Evolutionary conservation across 1,139 yeast species (phyloP), one percentile per base, ranked within the genome.

Genomic region (Suhomyces bribrorum): DNA sequence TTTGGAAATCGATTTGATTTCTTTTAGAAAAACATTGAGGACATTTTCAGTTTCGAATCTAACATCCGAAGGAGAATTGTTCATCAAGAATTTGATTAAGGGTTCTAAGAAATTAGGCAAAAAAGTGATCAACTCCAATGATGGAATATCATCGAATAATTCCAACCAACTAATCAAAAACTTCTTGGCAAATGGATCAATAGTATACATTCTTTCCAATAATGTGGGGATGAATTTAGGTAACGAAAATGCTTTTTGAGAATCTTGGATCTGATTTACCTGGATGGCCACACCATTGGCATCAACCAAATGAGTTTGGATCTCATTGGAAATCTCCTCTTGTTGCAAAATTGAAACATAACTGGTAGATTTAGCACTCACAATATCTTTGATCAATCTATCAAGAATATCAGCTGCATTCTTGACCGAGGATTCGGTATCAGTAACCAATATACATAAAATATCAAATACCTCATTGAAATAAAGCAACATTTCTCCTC

Each of bases 391-490:
- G 48, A 92, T 81, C 48, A 94, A 73, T 29, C 97, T 63, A 62
- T 94, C 97, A 48, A 94, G 75, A 34, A 94, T 75, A 60, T 92
- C 97, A 3, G 98, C 97, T 5, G 97, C 99, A 53, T 90, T 92
- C 56, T 90, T 87, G 17, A 92, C 97, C 23, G 95, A 84, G 24
- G 86, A 81, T 52, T 92, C 98, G 7, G 88, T 75, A 58, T 94
- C 99, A 1, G 97, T 90, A 11, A 95, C 92, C 44, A 92, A 75
- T 37, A 83, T 83, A 59, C 97, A 89, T 41, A 92, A 71, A 15
- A 90, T 94, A 56, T 94, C 98, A 59, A 94, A 94, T 2, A 90
- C 83, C 61, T 92, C 97, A 60, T 92, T 94, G 68, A 92, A 92
- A 60, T 88, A 92, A 11, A 86, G 69, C 47, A 94, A 66, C 16